These are phyloP conservation scores for Saturnispora gosingensis DNA, from an alignment of 805 yeast genomes.

Conservation along the genomic window DNA sequence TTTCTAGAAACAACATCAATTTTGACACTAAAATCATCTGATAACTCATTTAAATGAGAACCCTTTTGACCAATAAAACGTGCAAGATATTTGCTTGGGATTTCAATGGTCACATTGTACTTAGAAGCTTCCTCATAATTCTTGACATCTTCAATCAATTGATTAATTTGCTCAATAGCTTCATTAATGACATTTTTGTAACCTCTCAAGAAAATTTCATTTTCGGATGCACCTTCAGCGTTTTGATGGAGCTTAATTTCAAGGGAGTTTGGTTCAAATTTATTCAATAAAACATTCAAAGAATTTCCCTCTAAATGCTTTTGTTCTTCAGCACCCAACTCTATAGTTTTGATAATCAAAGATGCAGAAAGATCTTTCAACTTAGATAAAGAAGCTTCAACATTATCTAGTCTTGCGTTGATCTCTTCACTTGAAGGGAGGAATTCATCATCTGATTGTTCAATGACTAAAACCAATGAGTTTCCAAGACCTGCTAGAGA, in stretches of 20 bases:
- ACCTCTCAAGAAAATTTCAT: conserved; percentile 64
- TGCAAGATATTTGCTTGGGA: conserved; percentile 61
- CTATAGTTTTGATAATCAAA: conserved; percentile 42
- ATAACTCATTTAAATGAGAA: conserved; percentile 52
- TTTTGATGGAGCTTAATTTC: conserved; percentile 43
- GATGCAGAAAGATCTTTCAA: conserved; percentile 50
- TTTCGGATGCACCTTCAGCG: conserved; percentile 30
- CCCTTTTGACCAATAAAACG: conserved; percentile 91
- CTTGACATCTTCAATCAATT: conserved; percentile 40
- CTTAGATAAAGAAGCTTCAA: conserved; percentile 43
- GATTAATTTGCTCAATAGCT: conserved; percentile 43
- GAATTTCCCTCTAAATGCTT: conserved; percentile 51
- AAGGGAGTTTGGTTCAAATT: conserved; percentile 25
- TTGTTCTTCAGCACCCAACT: conserved; percentile 49
- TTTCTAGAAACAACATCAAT: conserved; percentile 58
- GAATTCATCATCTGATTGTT: conserved; percentile 53
- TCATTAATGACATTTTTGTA: conserved; percentile 49
- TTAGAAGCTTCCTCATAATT: conserved; percentile 32
- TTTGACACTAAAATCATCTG: conserved; percentile 65
- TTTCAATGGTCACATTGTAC: conserved; percentile 38
- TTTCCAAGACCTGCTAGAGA: conserved; percentile 34
- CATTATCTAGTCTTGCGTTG: conserved; percentile 42
- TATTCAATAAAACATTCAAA: conserved; percentile 30
- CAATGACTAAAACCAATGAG: conserved; percentile 47
- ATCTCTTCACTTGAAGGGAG: conserved; percentile 60